Percentiles rank a stretch among this genome's conserved stretches.
Evolutionary conservation across 805 yeast genomes (phyloP).

Genomic region (Millerozyma miso): DNA sequence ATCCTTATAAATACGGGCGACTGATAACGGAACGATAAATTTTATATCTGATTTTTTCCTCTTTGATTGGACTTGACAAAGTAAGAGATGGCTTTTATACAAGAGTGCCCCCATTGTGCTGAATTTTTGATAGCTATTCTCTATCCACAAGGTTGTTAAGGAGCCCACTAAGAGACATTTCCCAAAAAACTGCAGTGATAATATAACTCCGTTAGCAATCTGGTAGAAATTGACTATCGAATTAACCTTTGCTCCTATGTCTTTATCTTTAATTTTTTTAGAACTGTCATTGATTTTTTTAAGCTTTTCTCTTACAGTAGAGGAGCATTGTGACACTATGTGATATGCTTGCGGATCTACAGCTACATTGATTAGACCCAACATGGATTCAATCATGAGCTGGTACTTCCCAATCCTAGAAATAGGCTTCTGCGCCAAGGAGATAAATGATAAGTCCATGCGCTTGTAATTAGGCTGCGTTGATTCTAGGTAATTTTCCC

Average conservation of each 20-base stretch:
- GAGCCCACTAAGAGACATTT: slow-evolving; percentile 42
- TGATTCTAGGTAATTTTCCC: slow-evolving; percentile 36
- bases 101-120: slow-evolving; percentile 33
- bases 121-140: slow-evolving; percentile 9
- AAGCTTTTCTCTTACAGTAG: slow-evolving; percentile 16
- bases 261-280: slow-evolving; percentile 17
- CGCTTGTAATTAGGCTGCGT: slow-evolving; percentile 32
- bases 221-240: slow-evolving; percentile 9
- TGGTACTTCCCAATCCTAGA: slow-evolving; percentile 47
- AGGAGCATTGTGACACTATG: slow-evolving; percentile 11
- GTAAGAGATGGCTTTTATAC: slow-evolving; percentile 49
- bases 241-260: slow-evolving; percentile 15
- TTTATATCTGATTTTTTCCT: slow-evolving; percentile 28
- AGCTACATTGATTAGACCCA: slow-evolving; percentile 19
- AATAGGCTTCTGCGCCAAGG: slow-evolving; percentile 53
- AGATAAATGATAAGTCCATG: slow-evolving; percentile 49
- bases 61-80: slow-evolving; percentile 17
- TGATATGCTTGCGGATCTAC: slow-evolving; percentile 11
- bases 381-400: slow-evolving; percentile 43
- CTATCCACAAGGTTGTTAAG: slow-evolving; percentile 36
- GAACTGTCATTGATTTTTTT: slow-evolving; percentile 21
- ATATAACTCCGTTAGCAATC: slow-evolving; percentile 3
- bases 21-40: slow-evolving; percentile 47
- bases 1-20: slow-evolving; percentile 20
- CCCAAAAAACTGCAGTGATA: slow-evolving; percentile 44